Evolutionary conservation across 2,329 filamentous ascomycete species (phyloP).

Genomic region (Talaromyces sp.): DNA sequence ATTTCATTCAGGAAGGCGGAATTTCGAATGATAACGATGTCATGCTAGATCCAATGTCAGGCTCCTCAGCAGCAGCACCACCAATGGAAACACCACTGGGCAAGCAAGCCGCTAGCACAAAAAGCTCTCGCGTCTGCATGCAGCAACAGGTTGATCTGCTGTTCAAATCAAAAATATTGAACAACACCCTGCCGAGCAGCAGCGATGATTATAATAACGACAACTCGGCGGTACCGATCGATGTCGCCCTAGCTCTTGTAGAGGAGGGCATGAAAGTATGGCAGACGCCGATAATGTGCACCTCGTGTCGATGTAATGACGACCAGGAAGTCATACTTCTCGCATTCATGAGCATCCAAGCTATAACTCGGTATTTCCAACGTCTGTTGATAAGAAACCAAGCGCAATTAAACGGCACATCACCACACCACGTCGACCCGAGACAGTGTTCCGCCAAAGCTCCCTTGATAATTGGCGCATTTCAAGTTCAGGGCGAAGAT

Average conservation of each 20-base stretch:
- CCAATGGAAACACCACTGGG: neutral
- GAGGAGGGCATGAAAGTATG: constrained; percentile 11
- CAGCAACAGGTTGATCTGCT: constrained; percentile 8
- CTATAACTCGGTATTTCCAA: constrained; percentile 1
- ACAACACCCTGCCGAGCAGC: neutral
- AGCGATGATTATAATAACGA: neutral
- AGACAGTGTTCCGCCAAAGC: neutral
- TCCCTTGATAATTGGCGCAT: neutral
- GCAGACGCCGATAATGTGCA: constrained; percentile 7
- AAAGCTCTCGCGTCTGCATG: constrained; percentile 1
- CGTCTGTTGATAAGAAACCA: neutral
- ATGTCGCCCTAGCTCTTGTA: constrained; percentile 2
- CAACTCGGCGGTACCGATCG: neutral
- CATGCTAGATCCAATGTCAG: neutral
- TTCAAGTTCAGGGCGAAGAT: neutral
- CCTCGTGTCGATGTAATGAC: constrained; percentile 6
- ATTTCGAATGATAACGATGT: neutral
- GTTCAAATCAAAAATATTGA: neutral
- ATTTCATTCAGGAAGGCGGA: neutral
- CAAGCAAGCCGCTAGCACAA: neutral
- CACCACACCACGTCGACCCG: neutral
- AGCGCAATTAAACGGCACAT: neutral
- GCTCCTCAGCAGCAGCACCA: neutral
- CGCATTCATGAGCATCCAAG: constrained; percentile 11
- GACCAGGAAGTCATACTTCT: constrained; percentile 6